phyloP scores from a whole-genome alignment of 371 early-diverging fungal genomes.

The Haplosporangium sp. region DNA sequence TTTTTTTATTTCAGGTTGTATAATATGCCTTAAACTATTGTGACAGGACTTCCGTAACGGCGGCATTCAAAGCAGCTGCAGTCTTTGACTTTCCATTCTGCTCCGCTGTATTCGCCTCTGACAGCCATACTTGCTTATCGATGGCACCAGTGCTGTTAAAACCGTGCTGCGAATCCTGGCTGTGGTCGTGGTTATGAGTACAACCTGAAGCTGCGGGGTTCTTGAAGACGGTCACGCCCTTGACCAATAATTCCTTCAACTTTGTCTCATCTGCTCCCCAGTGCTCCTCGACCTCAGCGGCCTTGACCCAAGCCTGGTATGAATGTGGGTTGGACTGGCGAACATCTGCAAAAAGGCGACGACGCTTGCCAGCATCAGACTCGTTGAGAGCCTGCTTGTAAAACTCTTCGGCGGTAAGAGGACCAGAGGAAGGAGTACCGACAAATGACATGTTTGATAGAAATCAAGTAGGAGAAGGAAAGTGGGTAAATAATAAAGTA shows the following conservation, averaged over 20 bases:
- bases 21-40: background rate
- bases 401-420: conserved; percentile 23
- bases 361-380: conserved; percentile 24
- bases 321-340: conserved; percentile 29
- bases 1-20: background rate
- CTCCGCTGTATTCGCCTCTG: conserved; percentile 32
- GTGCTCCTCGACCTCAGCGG: conserved; percentile 29
- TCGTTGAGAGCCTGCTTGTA: conserved; percentile 23
- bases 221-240: conserved; percentile 26
- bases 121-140: conserved; percentile 32
- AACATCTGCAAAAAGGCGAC: conserved; percentile 47
- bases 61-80: conserved; percentile 37
- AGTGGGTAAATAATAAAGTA: background rate
- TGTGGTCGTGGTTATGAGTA: conserved; percentile 35
- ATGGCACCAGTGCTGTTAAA: conserved; percentile 14
- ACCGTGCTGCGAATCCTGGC: conserved; percentile 15
- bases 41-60: conserved; percentile 27
- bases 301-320: conserved; percentile 25
- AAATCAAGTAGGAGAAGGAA: background rate
- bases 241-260: conserved; percentile 16
- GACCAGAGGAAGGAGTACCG: conserved; percentile 22
- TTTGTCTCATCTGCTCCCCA: conserved; percentile 1
- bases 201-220: conserved; percentile 39
- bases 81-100: conserved; percentile 38
- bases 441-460: conserved; percentile 34